A percentile compares a stretch with the other conserved stretches of the same genome.
Evolutionary conservation across 306 rosid genomes (phyloP).

Genomic region (Acacia crassicarpa): DNA sequence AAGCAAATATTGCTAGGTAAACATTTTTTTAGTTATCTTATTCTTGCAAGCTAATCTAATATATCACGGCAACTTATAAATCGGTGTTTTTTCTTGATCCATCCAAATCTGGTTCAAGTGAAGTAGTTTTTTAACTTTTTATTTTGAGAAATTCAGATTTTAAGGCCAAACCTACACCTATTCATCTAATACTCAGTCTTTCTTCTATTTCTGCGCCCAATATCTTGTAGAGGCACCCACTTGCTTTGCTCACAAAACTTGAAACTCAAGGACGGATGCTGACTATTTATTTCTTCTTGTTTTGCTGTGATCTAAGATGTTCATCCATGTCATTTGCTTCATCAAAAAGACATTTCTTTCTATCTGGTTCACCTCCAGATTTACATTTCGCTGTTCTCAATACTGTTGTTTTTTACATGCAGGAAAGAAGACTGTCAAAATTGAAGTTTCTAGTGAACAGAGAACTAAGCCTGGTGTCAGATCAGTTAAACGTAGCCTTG

Average conservation of each 20-base stretch:
- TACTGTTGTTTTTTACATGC: conserved; percentile 8
- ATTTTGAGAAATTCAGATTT: conserved; percentile 8
- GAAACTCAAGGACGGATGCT: conserved; percentile 3
- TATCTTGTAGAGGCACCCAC: conserved; percentile 17
- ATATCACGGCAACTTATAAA: background rate
- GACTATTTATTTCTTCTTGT: background rate
- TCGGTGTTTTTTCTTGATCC: conserved; percentile 15
- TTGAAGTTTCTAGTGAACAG: conserved; percentile 54
- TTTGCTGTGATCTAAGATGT: conserved; percentile 9
- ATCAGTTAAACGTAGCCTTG: conserved; percentile 48
- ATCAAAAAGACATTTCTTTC: background rate
- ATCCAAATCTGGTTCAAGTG: conserved; percentile 11
- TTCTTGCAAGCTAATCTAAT: conserved; percentile 15
- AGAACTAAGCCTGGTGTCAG: conserved; percentile 51
- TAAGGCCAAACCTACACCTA: background rate
- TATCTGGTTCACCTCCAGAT: conserved; percentile 19
- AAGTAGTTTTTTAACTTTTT: background rate
- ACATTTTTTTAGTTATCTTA: conserved; percentile 14
- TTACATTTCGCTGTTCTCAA: conserved; percentile 3
- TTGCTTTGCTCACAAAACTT: conserved; percentile 10
- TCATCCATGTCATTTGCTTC: background rate
- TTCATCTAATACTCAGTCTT: conserved; percentile 12
- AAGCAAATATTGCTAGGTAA: conserved; percentile 79
- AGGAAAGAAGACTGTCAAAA: conserved; percentile 70
- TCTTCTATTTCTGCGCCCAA: conserved; percentile 1